These are phyloP conservation scores for Modicella reniformis DNA, from an alignment of 371 early-diverging fungal species.

Conservation along the genomic window DNA sequence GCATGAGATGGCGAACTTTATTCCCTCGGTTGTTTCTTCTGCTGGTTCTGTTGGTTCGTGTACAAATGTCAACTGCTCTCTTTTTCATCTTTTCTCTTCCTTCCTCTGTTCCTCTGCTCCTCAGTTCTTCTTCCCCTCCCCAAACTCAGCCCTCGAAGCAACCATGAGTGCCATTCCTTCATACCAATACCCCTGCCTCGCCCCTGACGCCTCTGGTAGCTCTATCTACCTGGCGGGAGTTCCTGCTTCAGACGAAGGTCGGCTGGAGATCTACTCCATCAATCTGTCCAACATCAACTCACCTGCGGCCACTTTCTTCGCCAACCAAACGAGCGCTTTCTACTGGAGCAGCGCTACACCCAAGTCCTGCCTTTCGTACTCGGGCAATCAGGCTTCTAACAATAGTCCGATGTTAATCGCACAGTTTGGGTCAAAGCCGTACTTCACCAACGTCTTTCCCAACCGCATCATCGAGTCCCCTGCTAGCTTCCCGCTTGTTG, in stretches of 20 bases:
- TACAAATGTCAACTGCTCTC: too few relatives aligned
- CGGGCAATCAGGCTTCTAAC: slow-evolving; percentile 8
- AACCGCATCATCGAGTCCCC: slow-evolving; percentile 25
- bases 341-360: slow-evolving; percentile 17
- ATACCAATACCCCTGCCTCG: slow-evolving; percentile 26
- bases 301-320: slow-evolving; percentile 23
- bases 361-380: slow-evolving; percentile 27
- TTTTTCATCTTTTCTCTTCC: not conserved
- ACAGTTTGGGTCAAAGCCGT: slow-evolving; percentile 27
- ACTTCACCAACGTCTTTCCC: slow-evolving; percentile 28
- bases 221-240: slow-evolving; percentile 33
- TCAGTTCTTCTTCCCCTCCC: not conserved
- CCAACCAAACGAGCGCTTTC: slow-evolving; percentile 5
- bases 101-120: not conserved
- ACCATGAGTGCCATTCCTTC: slow-evolving; percentile 19
- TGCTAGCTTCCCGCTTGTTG: not conserved
- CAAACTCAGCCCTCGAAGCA: not conserved
- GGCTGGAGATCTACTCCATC: slow-evolving; percentile 28
- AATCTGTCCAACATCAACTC: slow-evolving; percentile 37
- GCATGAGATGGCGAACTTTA: too few relatives aligned
- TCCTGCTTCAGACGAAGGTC: slow-evolving; percentile 16
- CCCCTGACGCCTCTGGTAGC: slow-evolving; percentile 9
- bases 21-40: too few relatives aligned
- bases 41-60: too few relatives aligned
- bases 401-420: slow-evolving; percentile 28